A percentile compares a stretch with the other conserved stretches of the same genome.
Conservation (phyloP, 2,329 filamentous ascomycete species). For the Ascochyta rabiei region DNA sequence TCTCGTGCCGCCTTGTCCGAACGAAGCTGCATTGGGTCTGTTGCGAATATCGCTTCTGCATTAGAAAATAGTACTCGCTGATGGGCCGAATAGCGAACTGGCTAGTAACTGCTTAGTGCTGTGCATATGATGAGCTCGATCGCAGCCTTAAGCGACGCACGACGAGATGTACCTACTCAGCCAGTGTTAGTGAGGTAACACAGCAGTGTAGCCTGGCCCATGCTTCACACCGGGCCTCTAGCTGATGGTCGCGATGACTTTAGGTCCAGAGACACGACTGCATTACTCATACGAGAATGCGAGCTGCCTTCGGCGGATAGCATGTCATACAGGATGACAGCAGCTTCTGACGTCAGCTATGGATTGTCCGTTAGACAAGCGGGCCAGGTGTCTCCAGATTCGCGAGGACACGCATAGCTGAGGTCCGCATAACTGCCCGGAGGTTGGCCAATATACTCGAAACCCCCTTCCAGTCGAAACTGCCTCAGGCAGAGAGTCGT, state of each 20-base stretch:
- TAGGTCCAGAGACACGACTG: not conserved
- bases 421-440: constrained; percentile 8
- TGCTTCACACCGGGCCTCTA: not conserved
- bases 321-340: not conserved
- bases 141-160: not conserved
- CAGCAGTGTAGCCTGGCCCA: not conserved
- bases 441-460: constrained; percentile 7
- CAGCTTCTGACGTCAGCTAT: not conserved
- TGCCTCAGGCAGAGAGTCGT: constrained; percentile 7
- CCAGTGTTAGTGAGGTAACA: not conserved
- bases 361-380: not conserved
- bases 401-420: not conserved
- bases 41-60: not conserved
- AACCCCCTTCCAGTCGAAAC: constrained; percentile 2
- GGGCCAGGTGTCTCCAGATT: not conserved
- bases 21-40: not conserved
- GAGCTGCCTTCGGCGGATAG: not conserved
- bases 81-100: not conserved
- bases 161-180: not conserved
- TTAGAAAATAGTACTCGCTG: not conserved
- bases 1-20: not conserved
- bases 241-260: not conserved
- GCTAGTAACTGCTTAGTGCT: not conserved
- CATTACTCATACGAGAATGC: not conserved
- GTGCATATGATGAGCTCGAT: not conserved